Evolutionary conservation across 208 protist genomes (phyloP).

Genomic region (Acanthamoeba triangularis): DNA sequence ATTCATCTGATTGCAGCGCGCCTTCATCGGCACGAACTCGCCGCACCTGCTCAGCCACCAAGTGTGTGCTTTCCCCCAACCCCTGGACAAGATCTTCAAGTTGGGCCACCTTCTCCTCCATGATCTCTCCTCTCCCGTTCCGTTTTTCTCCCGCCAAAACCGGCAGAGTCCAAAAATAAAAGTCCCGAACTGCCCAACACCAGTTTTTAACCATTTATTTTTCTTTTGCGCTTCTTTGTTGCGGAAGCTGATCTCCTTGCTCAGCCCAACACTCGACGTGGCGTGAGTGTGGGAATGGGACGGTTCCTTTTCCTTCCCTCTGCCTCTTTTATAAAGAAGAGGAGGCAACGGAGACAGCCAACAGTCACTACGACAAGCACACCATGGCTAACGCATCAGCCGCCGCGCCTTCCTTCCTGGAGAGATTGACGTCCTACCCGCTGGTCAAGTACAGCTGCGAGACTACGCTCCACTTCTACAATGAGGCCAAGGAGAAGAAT

Average conservation of each 20-base stretch:
- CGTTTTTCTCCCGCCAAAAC: neutral
- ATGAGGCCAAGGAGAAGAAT: slow-evolving; percentile 38
- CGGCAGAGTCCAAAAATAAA: no score
- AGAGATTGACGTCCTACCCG: slow-evolving; percentile 28
- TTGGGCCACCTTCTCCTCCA: neutral
- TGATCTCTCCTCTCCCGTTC: neutral
- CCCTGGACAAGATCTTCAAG: neutral
- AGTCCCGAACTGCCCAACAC: neutral
- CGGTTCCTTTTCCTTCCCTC: neutral
- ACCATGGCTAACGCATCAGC: neutral
- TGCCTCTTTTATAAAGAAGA: neutral
- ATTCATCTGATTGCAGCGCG: neutral
- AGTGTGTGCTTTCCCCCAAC: neutral
- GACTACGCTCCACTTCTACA: slow-evolving; percentile 23
- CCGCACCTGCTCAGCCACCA: neutral
- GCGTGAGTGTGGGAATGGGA: neutral
- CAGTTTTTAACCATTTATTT: neutral
- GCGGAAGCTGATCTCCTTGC: neutral
- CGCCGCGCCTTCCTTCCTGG: neutral
- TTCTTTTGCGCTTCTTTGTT: no score
- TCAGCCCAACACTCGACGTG: neutral
- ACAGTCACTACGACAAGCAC: neutral
- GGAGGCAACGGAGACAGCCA: neutral
- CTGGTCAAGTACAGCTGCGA: slow-evolving; percentile 15
- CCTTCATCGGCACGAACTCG: neutral